Percentiles rank a stretch among this genome's conserved stretches.
These are phyloP conservation scores for Rosa persica DNA, from an alignment of 306 rosid genomes.

Conservation along the genomic window DNA sequence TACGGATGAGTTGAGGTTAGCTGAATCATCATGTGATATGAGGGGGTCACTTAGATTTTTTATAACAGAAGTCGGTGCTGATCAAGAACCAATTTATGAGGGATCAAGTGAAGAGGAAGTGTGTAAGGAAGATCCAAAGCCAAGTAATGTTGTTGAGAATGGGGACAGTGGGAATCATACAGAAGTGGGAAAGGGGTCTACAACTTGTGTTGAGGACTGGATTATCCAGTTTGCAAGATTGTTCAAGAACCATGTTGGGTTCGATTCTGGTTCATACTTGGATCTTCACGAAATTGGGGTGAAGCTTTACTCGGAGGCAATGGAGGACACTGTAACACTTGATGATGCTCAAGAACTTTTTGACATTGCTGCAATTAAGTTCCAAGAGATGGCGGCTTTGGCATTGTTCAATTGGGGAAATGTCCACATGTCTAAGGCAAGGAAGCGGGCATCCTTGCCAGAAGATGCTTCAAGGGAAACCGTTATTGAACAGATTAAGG, in stretches of 20 bases:
- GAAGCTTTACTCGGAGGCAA: constrained; percentile 81
- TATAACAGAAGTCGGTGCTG: constrained; percentile 53
- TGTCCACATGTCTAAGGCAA: constrained; percentile 80
- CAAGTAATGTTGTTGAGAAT: constrained; percentile 31
- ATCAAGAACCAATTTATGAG: constrained; percentile 63
- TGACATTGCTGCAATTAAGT: constrained; percentile 72
- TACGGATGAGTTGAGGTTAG: constrained; percentile 64
- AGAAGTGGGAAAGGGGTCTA: constrained; percentile 28
- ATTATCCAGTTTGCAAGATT: constrained; percentile 86
- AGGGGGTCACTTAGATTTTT: constrained; percentile 64
- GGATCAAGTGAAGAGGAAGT: constrained; percentile 38
- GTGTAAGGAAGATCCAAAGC: constrained; percentile 18
- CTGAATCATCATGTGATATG: constrained; percentile 51
- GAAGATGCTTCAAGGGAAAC: constrained; percentile 62
- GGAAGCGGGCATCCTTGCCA: constrained; percentile 52
- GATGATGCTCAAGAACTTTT: constrained; percentile 81
- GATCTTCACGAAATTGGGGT: constrained; percentile 87
- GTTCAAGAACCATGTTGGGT: constrained; percentile 95
- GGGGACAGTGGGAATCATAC: constrained; percentile 38
- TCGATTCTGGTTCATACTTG: constrained; percentile 80
- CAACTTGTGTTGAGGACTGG: constrained; percentile 71
- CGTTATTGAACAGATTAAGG: constrained; percentile 45
- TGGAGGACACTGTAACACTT: constrained; percentile 67
- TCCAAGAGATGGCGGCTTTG: constrained; percentile 94
- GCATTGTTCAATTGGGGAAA: constrained; percentile 94